Conservation (phyloP, 495 filamentous ascomycete species). For the Margaritispora aquatica region DNA sequence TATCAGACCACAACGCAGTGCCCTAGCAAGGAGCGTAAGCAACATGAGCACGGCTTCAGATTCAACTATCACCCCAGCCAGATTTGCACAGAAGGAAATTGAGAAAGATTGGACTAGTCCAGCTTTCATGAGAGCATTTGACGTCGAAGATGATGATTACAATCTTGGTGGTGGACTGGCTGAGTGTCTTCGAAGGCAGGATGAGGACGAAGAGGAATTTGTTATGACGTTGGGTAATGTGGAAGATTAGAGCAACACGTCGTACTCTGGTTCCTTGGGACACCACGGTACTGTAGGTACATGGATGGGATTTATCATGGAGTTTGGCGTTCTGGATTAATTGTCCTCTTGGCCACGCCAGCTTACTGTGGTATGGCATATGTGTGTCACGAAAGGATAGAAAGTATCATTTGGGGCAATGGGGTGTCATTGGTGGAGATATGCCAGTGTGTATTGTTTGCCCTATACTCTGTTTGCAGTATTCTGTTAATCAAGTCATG, state of each 20-base stretch:
- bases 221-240: slow-evolving; percentile 13
- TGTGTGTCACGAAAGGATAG: too few relatives aligned
- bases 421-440: too few relatives aligned
- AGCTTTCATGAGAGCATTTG: slow-evolving; percentile 18
- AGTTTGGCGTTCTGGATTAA: not conserved
- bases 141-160: slow-evolving; percentile 23
- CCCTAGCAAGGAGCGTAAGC: slow-evolving; percentile 24
- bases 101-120: slow-evolving; percentile 17
- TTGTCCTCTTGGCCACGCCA: too few relatives aligned
- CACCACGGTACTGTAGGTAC: too few relatives aligned
- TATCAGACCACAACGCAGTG: slow-evolving; percentile 11
- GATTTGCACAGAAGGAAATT: slow-evolving; percentile 28
- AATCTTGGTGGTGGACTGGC: slow-evolving; percentile 20
- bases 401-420: too few relatives aligned
- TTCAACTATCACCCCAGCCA: slow-evolving; percentile 43
- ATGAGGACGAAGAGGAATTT: slow-evolving; percentile 24
- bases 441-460: too few relatives aligned
- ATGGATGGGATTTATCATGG: too few relatives aligned
- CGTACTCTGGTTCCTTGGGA: too few relatives aligned
- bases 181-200: slow-evolving; percentile 10
- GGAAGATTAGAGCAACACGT: not conserved
- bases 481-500: too few relatives aligned
- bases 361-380: too few relatives aligned
- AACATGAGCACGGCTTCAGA: slow-evolving; percentile 37
- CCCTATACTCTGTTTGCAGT: too few relatives aligned